Conservation (phyloP, 768 basidiomycete genomes). For the Mycena pura region DNA sequence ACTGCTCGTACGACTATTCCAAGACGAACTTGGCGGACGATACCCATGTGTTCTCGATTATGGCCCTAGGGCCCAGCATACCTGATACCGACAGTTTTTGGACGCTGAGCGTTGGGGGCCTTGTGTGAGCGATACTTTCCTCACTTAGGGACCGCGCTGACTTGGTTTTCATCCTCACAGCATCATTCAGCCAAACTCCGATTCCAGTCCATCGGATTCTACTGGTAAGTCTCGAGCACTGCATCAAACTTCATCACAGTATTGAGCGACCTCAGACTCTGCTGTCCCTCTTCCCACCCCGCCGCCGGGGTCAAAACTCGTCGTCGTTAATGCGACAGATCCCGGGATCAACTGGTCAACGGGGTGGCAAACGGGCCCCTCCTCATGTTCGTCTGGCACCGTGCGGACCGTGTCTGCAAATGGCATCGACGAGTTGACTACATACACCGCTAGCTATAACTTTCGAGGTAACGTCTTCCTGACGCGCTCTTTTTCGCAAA, state of each 20-base stretch:
- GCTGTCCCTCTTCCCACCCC: neutral
- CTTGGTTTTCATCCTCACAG: neutral
- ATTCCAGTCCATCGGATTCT: neutral
- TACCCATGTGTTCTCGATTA: neutral
- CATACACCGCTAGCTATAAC: neutral
- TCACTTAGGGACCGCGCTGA: neutral
- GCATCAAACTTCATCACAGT: neutral
- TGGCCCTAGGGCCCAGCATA: neutral
- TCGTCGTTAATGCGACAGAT: neutral
- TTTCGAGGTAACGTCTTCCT: neutral
- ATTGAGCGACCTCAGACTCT: neutral
- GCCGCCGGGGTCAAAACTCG: neutral
- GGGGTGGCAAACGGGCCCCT: neutral
- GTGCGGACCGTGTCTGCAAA: neutral
- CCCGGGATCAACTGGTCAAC: constrained; percentile 3
- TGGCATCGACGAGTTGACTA: neutral
- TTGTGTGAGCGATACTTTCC: neutral
- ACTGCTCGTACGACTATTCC: neutral
- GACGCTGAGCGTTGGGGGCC: neutral
- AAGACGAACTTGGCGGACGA: neutral
- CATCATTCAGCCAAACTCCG: neutral
- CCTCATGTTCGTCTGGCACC: neutral
- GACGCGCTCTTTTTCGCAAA: neutral
- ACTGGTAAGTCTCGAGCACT: neutral
- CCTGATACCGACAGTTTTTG: neutral